Percentiles rank a stretch among this genome's conserved stretches.
These are phyloP conservation scores for Vicia villosa DNA, from an alignment of 306 rosid species.

Conservation along the genomic window DNA sequence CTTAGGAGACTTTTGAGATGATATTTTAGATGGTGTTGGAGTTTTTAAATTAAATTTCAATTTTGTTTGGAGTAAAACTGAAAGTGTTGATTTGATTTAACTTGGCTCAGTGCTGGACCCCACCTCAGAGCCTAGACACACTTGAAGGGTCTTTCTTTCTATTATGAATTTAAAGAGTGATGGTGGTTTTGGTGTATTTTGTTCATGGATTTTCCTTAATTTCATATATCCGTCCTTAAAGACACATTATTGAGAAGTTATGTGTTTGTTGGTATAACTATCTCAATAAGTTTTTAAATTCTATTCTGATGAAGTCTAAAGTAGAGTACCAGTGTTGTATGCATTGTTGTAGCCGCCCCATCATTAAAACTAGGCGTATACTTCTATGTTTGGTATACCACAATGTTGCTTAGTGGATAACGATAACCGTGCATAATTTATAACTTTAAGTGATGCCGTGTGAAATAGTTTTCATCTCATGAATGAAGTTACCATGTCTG, in stretches of 20 bases:
- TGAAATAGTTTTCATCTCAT: neutral
- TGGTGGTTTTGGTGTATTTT: neutral
- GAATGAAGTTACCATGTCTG: neutral
- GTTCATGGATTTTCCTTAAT: neutral
- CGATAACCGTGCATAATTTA: neutral
- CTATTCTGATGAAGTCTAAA: neutral
- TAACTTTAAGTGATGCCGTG: neutral
- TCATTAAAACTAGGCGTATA: neutral
- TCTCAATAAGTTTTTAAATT: neutral
- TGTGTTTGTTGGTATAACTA: neutral
- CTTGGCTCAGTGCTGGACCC: neutral
- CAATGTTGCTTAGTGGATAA: constrained; percentile 15
- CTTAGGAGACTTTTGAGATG: neutral
- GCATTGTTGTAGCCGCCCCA: neutral
- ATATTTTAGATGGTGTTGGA: neutral
- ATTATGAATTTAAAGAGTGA: neutral
- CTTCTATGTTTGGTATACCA: neutral
- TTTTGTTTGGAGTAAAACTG: neutral
- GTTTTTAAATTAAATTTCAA: neutral
- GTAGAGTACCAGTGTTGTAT: constrained; percentile 1
- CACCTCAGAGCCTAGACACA: neutral
- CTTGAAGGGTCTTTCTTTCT: constrained; percentile 24
- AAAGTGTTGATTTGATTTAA: constrained; percentile 12
- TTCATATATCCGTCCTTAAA: neutral
- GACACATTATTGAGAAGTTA: neutral